A percentile compares a stretch with the other conserved stretches of the same genome.
These are phyloP conservation scores for Coffea eugenioides DNA, from an alignment of 257 asterid genomes.

Conservation along the genomic window DNA sequence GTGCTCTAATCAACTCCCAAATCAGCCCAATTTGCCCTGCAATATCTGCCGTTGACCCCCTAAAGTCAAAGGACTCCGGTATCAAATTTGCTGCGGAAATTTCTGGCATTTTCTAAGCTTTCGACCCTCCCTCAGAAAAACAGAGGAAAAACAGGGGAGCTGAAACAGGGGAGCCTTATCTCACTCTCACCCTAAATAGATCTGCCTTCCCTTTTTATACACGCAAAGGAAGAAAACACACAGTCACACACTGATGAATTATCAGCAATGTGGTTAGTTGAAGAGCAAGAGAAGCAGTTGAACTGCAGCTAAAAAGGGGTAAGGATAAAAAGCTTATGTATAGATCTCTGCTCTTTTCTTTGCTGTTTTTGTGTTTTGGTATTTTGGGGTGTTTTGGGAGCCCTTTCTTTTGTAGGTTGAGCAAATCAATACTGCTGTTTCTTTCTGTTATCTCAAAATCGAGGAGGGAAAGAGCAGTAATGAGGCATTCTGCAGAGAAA, in stretches of 20 bases:
- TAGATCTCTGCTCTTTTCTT: conserved; percentile 23
- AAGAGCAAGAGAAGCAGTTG: conserved; percentile 4
- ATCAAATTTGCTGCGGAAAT: conserved; percentile 47
- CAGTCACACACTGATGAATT: conserved; percentile 3
- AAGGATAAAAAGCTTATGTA: neutral
- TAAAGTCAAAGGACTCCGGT: conserved; percentile 45
- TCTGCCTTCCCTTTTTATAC: conserved; percentile 14
- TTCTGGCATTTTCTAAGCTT: conserved; percentile 45
- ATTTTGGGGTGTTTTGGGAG: neutral
- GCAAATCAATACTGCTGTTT: conserved; percentile 28
- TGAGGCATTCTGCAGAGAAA: conserved; percentile 41
- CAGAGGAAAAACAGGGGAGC: conserved; percentile 23
- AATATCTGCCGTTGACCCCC: conserved; percentile 52
- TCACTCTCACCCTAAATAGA: neutral
- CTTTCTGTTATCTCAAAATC: conserved; percentile 16
- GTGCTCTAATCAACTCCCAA: conserved; percentile 85
- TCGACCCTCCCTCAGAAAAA: neutral
- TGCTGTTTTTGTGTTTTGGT: neutral
- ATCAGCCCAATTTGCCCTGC: conserved; percentile 62
- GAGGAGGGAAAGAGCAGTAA: conserved; percentile 36
- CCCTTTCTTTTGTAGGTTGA: conserved; percentile 6
- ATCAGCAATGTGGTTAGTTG: conserved; percentile 15
- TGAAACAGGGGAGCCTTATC: neutral
- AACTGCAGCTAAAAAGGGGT: neutral
- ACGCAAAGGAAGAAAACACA: neutral